Percentiles rank a stretch among this genome's conserved stretches.
Evolutionary conservation across 352 stramenopile genomes (phyloP).

Genomic region (Phytophthora sp.): DNA sequence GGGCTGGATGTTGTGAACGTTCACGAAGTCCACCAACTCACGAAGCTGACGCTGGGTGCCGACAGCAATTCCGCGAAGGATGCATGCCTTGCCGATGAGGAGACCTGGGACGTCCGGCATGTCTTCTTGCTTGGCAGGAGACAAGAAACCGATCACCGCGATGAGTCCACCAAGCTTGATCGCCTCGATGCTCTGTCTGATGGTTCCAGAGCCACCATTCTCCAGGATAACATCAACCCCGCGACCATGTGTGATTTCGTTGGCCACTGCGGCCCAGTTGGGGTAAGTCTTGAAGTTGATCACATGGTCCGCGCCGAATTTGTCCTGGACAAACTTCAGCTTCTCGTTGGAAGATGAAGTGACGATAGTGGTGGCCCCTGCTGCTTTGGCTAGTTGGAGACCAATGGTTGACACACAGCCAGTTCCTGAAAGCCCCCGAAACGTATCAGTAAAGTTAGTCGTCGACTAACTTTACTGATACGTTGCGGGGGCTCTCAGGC

Average conservation of each 20-base stretch:
- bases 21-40: slow-evolving; percentile 3
- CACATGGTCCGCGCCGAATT: slow-evolving; percentile 3
- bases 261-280: background rate
- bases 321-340: slow-evolving; percentile 10
- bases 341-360: slow-evolving; percentile 7
- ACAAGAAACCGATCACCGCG: slow-evolving; percentile 1
- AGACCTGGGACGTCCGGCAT: background rate
- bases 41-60: background rate
- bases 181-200: slow-evolving; percentile 2
- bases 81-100: background rate
- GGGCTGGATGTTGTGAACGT: background rate
- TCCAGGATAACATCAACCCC: slow-evolving; percentile 7
- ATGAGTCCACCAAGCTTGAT: background rate
- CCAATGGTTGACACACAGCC: slow-evolving; percentile 7
- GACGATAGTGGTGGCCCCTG: slow-evolving; percentile 11
- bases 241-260: background rate
- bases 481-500: too few species aligned
- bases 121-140: slow-evolving; percentile 1
- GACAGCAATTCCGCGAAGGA: slow-evolving; percentile 3
- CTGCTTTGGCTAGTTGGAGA: slow-evolving; percentile 14
- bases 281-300: slow-evolving; percentile 8
- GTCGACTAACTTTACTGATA: background rate
- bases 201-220: background rate
- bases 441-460: background rate
- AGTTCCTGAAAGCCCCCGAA: background rate